Evolutionary conservation across 169 alveolate genomes (phyloP), one percentile per base, ranked within the genome.

Genomic region (Eimeria tenella): DNA sequence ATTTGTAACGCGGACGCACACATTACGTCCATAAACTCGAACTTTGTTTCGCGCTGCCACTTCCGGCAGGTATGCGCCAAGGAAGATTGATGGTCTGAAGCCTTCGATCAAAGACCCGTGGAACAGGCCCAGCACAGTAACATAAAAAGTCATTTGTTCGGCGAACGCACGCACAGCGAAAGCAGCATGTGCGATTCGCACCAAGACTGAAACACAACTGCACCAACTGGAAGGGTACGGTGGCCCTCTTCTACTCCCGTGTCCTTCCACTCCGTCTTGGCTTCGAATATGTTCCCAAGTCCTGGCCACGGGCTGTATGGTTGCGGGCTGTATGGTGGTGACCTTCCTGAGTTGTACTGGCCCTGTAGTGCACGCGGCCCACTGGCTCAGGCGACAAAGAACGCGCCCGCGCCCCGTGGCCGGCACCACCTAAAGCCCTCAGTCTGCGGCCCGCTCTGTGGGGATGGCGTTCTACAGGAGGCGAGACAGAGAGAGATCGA

Each of bases 391-490:
- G 55, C 17, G 82, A 73, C 55, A 73, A 73, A 15, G 82, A 73
- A 42, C 82, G 82, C 11, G 82, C 53, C 7, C 82, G 50, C 17
- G 82, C 82, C 17, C 82, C 82, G 53, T 25, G 55, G 10, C 82
- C 49, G 0, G 53, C 82, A 11, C 23, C 55, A 5, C 82, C 82
- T 42, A 73, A 19, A 6, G 82, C 82, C 17, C 82, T 73, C 58
- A 73, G 82, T 50, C 82, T 73, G 82, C 82, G 82, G 19, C 82
- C 55, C 23, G 82, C 82, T 73, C 82, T 73, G 55, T 73, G 82
- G 82, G 17, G 82, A 5, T 42, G 13, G 19, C 82, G 82, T 0
- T 73, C 82, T 8, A 73, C 15, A 25, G 82, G 82, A 23, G 82
- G 82, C 19, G 82, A 73, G 7, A 73, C 82, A 73, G 82, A 73